Conservation (phyloP, 148 eudicot species). For the Persicaria tinctoria region DNA sequence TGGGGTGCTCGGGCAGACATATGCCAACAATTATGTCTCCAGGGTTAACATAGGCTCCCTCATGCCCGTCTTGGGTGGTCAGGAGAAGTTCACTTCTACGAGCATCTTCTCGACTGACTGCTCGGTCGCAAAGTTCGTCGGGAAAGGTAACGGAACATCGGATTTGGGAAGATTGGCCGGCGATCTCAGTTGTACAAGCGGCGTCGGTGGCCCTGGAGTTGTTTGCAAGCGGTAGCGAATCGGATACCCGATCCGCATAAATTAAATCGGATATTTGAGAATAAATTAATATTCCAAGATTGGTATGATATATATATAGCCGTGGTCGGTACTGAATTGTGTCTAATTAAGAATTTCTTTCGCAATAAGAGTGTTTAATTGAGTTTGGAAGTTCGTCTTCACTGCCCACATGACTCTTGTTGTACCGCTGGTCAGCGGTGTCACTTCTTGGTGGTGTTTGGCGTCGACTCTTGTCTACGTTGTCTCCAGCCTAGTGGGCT, state of each 20-base stretch:
- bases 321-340: too few species aligned
- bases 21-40: slow-evolving; percentile 44
- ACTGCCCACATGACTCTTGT: too few species aligned
- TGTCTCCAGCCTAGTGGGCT: too few species aligned
- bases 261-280: too few species aligned
- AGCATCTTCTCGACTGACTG: slow-evolving; percentile 54
- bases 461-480: too few species aligned
- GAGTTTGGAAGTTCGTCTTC: too few species aligned
- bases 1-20: slow-evolving; percentile 78
- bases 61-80: slow-evolving; percentile 68
- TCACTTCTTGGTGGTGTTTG: too few species aligned
- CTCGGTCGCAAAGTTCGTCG: slow-evolving; percentile 29
- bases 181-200: slow-evolving; percentile 34
- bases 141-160: slow-evolving; percentile 15
- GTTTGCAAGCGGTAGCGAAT: slow-evolving; percentile 33
- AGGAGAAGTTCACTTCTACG: slow-evolving; percentile 47
- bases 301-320: too few species aligned
- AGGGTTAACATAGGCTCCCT: slow-evolving; percentile 53
- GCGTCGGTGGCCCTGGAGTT: slow-evolving; percentile 36
- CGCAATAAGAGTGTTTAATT: too few species aligned
- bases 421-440: too few species aligned
- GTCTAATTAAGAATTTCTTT: too few species aligned
- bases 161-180: slow-evolving; percentile 12
- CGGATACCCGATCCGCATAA: background rate
- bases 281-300: too few species aligned